Base-by-base conservation (phyloP, 2,329 filamentous ascomycete genomes). In the Stagonosporopsis cucurbitacearum region DNA sequence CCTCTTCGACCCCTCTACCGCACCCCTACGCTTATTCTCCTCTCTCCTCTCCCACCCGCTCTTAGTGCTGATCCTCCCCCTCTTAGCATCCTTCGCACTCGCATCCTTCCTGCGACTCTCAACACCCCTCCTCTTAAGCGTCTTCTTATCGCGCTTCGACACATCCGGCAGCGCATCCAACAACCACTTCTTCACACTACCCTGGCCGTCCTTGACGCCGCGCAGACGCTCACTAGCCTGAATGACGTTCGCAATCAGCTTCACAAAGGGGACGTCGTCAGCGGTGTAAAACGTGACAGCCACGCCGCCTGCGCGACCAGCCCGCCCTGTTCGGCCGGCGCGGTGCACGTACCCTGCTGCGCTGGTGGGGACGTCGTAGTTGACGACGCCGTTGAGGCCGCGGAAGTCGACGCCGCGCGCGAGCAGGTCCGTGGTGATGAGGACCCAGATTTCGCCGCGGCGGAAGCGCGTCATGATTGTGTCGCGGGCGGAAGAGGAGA, bases 231-330 rank as follows among this genome's bases (percentile, higher is more conserved):
- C 91, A 63, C 89, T 92, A 20, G 86, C 85, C 0, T 90, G 86
- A 61, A 99, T 96, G 30, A 98, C 91, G 69, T 97, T 97, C 30
- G 93, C 95, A 25, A 99, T 90, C 60, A 87, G 91, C 79, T 94
- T 96, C 54, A 99, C 86, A 62, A 88, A 92, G 0, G 91, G 89
- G 4, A 98, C 89, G 70, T 99, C 95, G 58, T 97, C 95, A 74
- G 95, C 92, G 0, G 94, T 98, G 76, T 96, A 99, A 56, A 96
- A 89, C 0, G 95, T 99, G 1, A 99, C 89, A 0, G 92, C 93
- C 3, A 96, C 85, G 43, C 95, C 95, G 19, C 93, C 93, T 68
- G 90, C 86, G 22, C 93, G 85, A 0, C 95, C 95, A 0, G 93
- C 95, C 20, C 95, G 85, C 0, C 94, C 95, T 0, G 95, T 98